These are phyloP conservation scores for Penstemon newberryi DNA, from an alignment of 257 asterid species.

Conservation along the genomic window DNA sequence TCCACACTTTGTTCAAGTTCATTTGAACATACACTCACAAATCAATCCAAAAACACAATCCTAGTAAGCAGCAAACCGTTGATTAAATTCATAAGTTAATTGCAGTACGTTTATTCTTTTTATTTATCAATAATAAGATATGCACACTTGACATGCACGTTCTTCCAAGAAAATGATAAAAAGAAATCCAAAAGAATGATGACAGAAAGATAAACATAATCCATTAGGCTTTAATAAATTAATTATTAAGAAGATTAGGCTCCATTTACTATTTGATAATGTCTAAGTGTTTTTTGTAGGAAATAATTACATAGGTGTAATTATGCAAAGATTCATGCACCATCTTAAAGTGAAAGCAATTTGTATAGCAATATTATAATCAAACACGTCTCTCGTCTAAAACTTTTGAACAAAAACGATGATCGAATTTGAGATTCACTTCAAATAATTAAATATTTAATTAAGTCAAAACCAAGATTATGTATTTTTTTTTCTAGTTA, in stretches of 20 bases:
- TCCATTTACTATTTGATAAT: background rate
- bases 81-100: too few relatives aligned
- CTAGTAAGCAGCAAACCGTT: too few relatives aligned
- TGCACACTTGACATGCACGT: slow-evolving; percentile 4
- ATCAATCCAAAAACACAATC: too few relatives aligned
- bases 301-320: background rate
- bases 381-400: too few relatives aligned
- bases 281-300: background rate
- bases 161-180: slow-evolving; percentile 1
- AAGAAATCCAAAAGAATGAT: too few relatives aligned
- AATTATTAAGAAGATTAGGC: slow-evolving; percentile 12
- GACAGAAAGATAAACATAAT: too few relatives aligned
- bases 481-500: background rate
- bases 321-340: slow-evolving; percentile 24
- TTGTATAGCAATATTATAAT: too few relatives aligned
- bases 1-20: too few relatives aligned
- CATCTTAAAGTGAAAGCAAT: background rate
- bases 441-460: background rate
- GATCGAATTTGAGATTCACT: background rate
- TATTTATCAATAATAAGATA: too few relatives aligned
- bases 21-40: too few relatives aligned
- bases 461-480: background rate
- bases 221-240: slow-evolving; percentile 2
- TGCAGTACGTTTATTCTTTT: too few relatives aligned
- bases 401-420: background rate